Evolutionary conservation across 192 early-diverging fungal genomes (phyloP).

Genomic region (Coemansia sp.): DNA sequence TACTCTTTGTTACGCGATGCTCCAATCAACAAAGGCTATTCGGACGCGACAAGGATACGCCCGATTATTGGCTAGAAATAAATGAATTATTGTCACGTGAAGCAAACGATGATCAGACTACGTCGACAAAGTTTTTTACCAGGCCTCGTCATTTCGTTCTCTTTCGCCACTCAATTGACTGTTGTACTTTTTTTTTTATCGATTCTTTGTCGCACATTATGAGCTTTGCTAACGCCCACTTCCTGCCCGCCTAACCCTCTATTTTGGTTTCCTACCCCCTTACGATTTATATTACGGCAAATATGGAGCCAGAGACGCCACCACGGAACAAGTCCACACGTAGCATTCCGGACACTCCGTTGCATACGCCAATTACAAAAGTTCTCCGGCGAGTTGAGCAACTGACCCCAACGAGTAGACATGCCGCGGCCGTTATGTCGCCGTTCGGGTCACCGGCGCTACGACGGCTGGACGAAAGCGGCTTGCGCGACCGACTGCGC

Average conservation of each 20-base stretch:
- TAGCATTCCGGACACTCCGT: background rate
- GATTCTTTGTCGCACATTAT: background rate
- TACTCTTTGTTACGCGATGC: background rate
- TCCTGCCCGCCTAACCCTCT: background rate
- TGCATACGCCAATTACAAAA: constrained; percentile 10
- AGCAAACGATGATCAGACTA: background rate
- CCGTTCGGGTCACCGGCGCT: constrained; percentile 40
- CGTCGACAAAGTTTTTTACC: background rate
- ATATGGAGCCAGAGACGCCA: constrained; percentile 36
- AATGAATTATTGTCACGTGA: background rate
- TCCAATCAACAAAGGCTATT: background rate
- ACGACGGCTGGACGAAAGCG: constrained; percentile 28
- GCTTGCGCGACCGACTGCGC: constrained; percentile 37
- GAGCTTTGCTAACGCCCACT: background rate
- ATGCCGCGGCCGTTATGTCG: background rate
- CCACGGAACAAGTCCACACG: constrained; percentile 6
- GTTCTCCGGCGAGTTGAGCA: constrained; percentile 23
- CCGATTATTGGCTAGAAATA: background rate
- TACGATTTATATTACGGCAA: background rate
- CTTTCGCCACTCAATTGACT: background rate
- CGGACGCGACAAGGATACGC: background rate
- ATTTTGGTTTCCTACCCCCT: background rate
- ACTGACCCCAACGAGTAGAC: constrained; percentile 15
- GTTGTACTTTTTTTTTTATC: background rate
- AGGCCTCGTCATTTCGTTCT: too few relatives aligned